Evolutionary conservation across 495 filamentous ascomycete species (phyloP), one percentile per base, ranked within the genome.

Genomic region (Podospora bellae-mahoneyi): DNA sequence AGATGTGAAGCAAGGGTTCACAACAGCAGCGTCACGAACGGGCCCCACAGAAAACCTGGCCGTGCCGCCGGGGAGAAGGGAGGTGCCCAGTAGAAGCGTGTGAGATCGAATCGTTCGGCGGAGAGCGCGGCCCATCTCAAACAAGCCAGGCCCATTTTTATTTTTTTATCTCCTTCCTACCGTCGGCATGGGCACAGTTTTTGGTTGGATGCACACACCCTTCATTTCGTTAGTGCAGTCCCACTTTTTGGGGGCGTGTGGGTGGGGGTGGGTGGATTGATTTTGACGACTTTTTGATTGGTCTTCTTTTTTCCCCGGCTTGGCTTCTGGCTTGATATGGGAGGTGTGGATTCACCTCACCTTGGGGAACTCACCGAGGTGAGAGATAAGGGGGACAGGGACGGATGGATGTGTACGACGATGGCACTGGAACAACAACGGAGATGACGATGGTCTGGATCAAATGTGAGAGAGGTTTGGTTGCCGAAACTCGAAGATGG

Each of bases 71-170:
- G 39, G 39, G 39, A 48, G 39, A 48, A 48, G 39, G 39, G 18
- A 48, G 30, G 55, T 62, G 23, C 23, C 23, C 1, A 1, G 23
- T 23, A 23, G 27, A 48, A 32, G 27, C 26, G 62, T 30, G 5
- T 15, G 26, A 28, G 63, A 66, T 69, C 68, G 64, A 69, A 66
- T 66, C 68, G 68, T 60, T 60, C 44, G 64, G 60, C 64, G 26
- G 59, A 53, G 68, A 54, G 28, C n/a, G 48, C 64, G 60, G 68
- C 53, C 58, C 64, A 60, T 64, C 68, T 69, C 68, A 69, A 69
- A 70, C 53, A 64, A 13, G 64, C 48, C 64, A 34, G 23, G 64
- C 56, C 64, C 34, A 39, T 0, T 10, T 39, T 39, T 10, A 10
- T 39, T 39, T 10, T 39, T 39, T 39, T 9, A 13, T 48, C 15